Evolutionary conservation across 2,329 filamentous ascomycete species (phyloP).

Genomic region (Clonostachys sp.): DNA sequence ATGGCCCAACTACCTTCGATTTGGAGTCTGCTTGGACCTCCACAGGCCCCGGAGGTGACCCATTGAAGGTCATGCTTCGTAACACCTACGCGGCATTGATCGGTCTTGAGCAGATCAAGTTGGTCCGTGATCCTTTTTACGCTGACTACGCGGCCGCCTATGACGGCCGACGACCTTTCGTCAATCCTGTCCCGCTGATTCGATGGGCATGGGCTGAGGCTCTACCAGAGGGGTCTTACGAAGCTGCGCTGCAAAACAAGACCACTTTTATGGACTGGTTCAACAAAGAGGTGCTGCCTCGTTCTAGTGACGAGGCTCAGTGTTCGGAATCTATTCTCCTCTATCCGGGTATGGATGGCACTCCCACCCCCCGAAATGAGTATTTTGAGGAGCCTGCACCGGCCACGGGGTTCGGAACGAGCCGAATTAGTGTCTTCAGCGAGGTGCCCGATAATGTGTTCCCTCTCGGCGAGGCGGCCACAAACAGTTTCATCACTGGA

Average conservation of each 20-base stretch:
- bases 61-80: conserved; percentile 17
- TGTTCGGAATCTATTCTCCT: conserved; percentile 45
- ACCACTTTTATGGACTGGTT: conserved; percentile 41
- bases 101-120: conserved; percentile 25
- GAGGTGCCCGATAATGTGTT: conserved; percentile 34
- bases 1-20: conserved; percentile 8
- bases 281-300: conserved; percentile 34
- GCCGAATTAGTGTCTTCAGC: conserved; percentile 23
- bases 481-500: conserved; percentile 29
- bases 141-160: conserved; percentile 27
- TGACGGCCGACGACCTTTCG: conserved; percentile 25
- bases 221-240: conserved; percentile 14
- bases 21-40: conserved; percentile 16
- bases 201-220: conserved; percentile 28
- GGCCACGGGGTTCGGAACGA: conserved; percentile 38
- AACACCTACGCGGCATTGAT: conserved; percentile 28
- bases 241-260: conserved; percentile 42
- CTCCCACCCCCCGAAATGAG: conserved; percentile 17
- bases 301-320: conserved; percentile 16
- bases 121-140: conserved; percentile 30
- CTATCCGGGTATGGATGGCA: conserved; percentile 28
- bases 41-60: conserved; percentile 8
- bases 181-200: conserved; percentile 25
- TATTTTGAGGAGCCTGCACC: conserved; percentile 31
- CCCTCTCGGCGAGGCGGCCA: conserved; percentile 31